Base-by-base conservation (phyloP, 2,329 filamentous ascomycete genomes). In the Exophiala sideris region DNA sequence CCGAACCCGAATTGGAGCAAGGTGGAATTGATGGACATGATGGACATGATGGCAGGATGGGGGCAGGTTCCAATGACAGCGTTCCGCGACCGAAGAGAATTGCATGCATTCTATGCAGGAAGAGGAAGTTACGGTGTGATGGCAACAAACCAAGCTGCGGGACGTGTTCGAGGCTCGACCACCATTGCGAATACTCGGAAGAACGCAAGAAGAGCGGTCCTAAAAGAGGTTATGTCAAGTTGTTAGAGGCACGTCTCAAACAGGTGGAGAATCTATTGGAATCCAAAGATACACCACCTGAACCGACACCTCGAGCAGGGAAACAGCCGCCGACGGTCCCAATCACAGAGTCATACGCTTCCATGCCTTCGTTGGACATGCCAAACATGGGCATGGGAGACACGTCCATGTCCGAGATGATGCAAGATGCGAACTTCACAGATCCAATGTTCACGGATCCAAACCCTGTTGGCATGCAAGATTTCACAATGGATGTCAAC, bases 161-260 rank as follows among this genome's bases (percentile, higher is more conserved):
- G 65, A 96, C 91, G 21, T 96, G 91, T 71, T 85, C 88, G 32
- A 80, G 91, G n/a, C 76, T 96, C 47, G 86, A 88, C 40, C 91
- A 96, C 71, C 82, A 86, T 51, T 96, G 91, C 74, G 85, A 88
- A 57, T 96, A 96, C 68, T 91, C 96, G 68, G 91, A 96, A 74
- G 87, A 92, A 64, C 83, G 91, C 68, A 89, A 90, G 74, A 96
- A 96, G 82, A 95, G 91, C 70, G 91, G 91, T 2, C 91, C 91
- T 2, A 96, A 96, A 76, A 82, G 91, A 68, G 91, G 91, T 64
- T 96, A 96, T 69, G 91, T 96, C 58, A 96, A 96, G 77, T 87
- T 91, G 56, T 74, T 97, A 63, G 94, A 97, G 72, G 91, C 95
- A 69, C 83, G 94, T 70, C 75, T 99, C 67, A 62, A 63, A 42